A percentile compares a stretch with the other conserved stretches of the same genome.
phyloP scores from a whole-genome alignment of 2,329 filamentous ascomycete species.

The Cordyceps cicadae region DNA sequence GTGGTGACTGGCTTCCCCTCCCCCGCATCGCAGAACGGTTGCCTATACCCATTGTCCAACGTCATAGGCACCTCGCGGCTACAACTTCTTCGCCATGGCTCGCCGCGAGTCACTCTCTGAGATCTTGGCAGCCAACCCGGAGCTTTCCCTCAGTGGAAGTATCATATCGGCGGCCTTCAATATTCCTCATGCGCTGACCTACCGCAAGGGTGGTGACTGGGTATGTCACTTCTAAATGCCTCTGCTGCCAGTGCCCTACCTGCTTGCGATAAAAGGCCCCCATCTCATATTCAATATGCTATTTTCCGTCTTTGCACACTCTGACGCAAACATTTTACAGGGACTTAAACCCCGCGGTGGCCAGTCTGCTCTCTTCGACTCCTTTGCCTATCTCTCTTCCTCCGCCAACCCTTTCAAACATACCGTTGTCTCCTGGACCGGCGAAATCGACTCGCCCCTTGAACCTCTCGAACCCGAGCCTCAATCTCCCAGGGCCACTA shows the following conservation, averaged over 20 bases:
- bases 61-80: conserved; percentile 8
- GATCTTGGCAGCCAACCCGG: conserved; percentile 47
- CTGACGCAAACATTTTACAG: conserved; percentile 32
- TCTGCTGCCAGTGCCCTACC: not conserved
- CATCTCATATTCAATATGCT: conserved; percentile 2
- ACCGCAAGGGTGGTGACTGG: conserved; percentile 52
- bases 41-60: conserved; percentile 5
- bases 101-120: conserved; percentile 46
- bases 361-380: conserved; percentile 87
- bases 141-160: conserved; percentile 52
- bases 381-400: conserved; percentile 82
- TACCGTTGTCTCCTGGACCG: conserved; percentile 89
- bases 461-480: conserved; percentile 40
- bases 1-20: conserved; percentile 2
- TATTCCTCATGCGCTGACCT: conserved; percentile 51
- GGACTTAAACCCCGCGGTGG: conserved; percentile 70
- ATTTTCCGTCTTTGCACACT: not conserved
- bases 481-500: conserved; percentile 35
- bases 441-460: conserved; percentile 59
- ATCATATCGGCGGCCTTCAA: conserved; percentile 60
- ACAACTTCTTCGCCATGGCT: conserved; percentile 28
- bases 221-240: conserved; percentile 26
- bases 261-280: not conserved
- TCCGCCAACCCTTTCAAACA: conserved; percentile 80
- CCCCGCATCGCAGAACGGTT: conserved; percentile 8